Base-by-base conservation (phyloP, 2,329 filamentous ascomycete species). In the Fusarium poae region DNA sequence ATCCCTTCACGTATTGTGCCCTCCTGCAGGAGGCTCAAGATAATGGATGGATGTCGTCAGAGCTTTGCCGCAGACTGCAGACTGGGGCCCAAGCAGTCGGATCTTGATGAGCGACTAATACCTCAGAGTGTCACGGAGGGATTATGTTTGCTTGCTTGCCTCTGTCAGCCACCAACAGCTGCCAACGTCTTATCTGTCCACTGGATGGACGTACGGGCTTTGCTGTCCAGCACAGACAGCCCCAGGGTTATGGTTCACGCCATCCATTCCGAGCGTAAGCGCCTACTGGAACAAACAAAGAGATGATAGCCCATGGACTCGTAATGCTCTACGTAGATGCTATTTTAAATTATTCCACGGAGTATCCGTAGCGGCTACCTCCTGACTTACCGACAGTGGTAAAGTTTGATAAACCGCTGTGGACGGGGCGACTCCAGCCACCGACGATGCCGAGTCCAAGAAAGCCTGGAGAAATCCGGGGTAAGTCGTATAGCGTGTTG, bases 401-500 rank as follows among this genome's bases (percentile, higher is more conserved):
- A 20, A 45, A 45, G 27, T 45, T 20, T 20, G 35, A 20, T 45
- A 20, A 20, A 50, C 48, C 48, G 32, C 32, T 50, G 32, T n/a
- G 34, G 48, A 50, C 48, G 48, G 48, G 48, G 18, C 32, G 27
- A 50, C 32, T 37, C 25, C 32, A 50, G 48, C 48, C 51, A 68
- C 64, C 46, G 46, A 63, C 43, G 27, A 61, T 55, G 57, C 61
- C 51, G 60, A 52, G 55, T 43, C 57, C 48, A 49, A 43, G 40
- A 37, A 48, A 49, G 37, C 27, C 32, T 69, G 62, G 52, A 67
- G 57, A 63, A 69, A 70, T 58, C 62, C 62, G 66, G 66, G 66
- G 66, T 51, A 69, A 52, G 21, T 20, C 29, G 32, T 27, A 27
- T 50, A 50, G 32, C 48, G 34, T 50, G 35, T 49, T 51, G 43